Conservation (phyloP, 2,329 filamentous ascomycete genomes). For the Colletotrichum cordylinicola region DNA sequence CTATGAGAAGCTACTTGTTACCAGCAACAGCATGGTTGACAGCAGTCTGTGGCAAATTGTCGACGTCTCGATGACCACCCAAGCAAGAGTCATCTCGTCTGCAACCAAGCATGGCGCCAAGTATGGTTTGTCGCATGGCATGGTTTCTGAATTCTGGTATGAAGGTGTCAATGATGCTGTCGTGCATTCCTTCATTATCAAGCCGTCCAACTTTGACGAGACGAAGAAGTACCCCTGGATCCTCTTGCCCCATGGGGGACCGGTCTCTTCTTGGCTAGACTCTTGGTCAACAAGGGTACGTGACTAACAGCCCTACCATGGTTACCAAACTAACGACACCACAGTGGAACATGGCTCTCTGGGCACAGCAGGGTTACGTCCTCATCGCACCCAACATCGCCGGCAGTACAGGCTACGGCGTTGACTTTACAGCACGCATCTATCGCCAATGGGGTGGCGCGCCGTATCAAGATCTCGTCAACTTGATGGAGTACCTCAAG, state of each 20-base stretch:
- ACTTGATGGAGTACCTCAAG: slow-evolving; percentile 57
- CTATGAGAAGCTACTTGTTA: slow-evolving; percentile 37
- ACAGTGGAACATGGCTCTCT: slow-evolving; percentile 60
- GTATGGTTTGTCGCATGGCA: slow-evolving; percentile 38
- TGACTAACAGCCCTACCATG: background rate
- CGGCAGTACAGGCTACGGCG: slow-evolving; percentile 62
- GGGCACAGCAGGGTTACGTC: slow-evolving; percentile 66
- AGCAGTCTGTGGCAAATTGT: slow-evolving; percentile 42
- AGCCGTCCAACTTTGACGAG: slow-evolving; percentile 41
- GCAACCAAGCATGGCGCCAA: slow-evolving; percentile 34
- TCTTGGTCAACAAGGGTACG: slow-evolving; percentile 52
- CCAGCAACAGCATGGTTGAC: slow-evolving; percentile 42
- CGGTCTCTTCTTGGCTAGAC: slow-evolving; percentile 56
- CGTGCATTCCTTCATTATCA: slow-evolving; percentile 45
- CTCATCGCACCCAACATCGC: slow-evolving; percentile 65
- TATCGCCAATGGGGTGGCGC: slow-evolving; percentile 57
- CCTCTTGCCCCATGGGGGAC: slow-evolving; percentile 42
- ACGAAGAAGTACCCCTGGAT: slow-evolving; percentile 42
- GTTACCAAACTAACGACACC: background rate
- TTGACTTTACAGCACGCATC: slow-evolving; percentile 43
- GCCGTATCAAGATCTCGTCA: slow-evolving; percentile 61
- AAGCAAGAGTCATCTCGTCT: slow-evolving; percentile 34
- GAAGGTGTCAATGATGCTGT: slow-evolving; percentile 38
- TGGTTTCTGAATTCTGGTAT: slow-evolving; percentile 47
- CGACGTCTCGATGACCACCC: slow-evolving; percentile 23